A percentile compares a stretch with the other conserved stretches of the same genome.
These are phyloP conservation scores for Gymnopus androsaceus DNA, from an alignment of 1,284 basidiomycete species.

Conservation along the genomic window DNA sequence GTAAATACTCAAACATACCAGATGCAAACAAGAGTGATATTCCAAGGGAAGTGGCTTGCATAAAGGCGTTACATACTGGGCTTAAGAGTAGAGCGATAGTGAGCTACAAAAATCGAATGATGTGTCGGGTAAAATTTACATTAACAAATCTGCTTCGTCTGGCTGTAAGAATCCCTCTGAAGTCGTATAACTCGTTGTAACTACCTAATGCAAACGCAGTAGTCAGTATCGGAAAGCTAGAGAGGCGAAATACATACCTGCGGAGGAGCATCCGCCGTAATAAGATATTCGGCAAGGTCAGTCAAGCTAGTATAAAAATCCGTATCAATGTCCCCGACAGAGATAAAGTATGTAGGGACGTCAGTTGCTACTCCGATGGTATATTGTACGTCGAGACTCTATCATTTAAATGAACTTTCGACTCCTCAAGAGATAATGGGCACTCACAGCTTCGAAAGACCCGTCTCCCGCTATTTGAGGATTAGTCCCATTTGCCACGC, in stretches of 20 bases:
- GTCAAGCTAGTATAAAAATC: conserved; percentile 1
- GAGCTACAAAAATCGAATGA: not conserved
- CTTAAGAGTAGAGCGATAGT: not conserved
- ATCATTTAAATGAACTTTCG: not conserved
- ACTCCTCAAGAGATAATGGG: too few relatives aligned
- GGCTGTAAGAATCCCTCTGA: conserved; percentile 6
- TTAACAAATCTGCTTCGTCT: not conserved
- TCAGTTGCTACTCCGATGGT: conserved; percentile 7
- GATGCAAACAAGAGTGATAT: conserved; percentile 9
- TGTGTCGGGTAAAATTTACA: not conserved
- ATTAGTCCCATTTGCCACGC: not conserved
- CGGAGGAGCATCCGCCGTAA: not conserved
- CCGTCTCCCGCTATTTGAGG: not conserved
- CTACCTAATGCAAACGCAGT: not conserved
- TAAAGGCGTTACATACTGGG: conserved; percentile 9
- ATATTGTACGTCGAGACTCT: conserved; percentile 13
- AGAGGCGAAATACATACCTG: not conserved
- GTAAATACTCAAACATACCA: not conserved
- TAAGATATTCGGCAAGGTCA: conserved; percentile 7
- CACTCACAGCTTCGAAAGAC: conserved; percentile 5
- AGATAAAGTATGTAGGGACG: conserved; percentile 4
- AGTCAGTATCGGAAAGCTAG: not conserved
- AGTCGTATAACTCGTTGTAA: conserved; percentile 15
- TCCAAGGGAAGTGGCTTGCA: conserved; percentile 12
- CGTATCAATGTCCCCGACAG: conserved; percentile 3